A percentile compares a stretch with the other conserved stretches of the same genome.
These are phyloP conservation scores for Penicillium desertorum DNA, from an alignment of 495 filamentous ascomycete species.

Conservation along the genomic window DNA sequence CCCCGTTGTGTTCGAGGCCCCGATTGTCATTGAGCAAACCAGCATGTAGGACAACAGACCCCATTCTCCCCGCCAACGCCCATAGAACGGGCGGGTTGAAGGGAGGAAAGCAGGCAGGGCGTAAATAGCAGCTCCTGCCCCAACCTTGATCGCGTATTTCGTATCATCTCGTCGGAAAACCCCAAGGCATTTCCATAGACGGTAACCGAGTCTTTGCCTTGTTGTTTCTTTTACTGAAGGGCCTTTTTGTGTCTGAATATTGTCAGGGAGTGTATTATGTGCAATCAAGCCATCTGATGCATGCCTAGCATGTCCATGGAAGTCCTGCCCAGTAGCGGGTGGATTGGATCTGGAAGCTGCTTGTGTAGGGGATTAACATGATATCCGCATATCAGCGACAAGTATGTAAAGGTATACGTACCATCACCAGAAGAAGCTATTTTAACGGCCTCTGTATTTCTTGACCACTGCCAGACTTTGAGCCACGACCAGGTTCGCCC, in stretches of 20 bases:
- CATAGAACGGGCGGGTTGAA: slow-evolving; percentile 73
- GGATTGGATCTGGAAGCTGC: slow-evolving; percentile 1
- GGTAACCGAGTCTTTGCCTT: slow-evolving; percentile 47
- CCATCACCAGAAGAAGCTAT: slow-evolving; percentile 18
- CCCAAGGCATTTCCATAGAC: slow-evolving; percentile 57
- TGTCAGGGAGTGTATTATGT: slow-evolving; percentile 12
- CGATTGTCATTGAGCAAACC: slow-evolving; percentile 96
- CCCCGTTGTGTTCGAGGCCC: slow-evolving; percentile 89
- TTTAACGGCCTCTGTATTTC: slow-evolving; percentile 21
- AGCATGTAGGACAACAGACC: slow-evolving; percentile 96
- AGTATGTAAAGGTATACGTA: slow-evolving; percentile 9
- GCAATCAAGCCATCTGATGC: slow-evolving; percentile 11
- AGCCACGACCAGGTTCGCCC: slow-evolving; percentile 83
- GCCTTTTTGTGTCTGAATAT: slow-evolving; percentile 3
- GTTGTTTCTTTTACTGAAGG: slow-evolving; percentile 15
- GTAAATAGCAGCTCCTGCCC: slow-evolving; percentile 81
- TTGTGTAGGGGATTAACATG: slow-evolving; percentile 4
- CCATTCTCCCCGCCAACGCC: slow-evolving; percentile 95
- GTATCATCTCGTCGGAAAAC: slow-evolving; percentile 66
- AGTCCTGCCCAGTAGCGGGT: neutral
- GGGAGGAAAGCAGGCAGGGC: slow-evolving; percentile 83
- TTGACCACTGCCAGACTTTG: slow-evolving; percentile 63
- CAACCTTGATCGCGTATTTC: slow-evolving; percentile 88
- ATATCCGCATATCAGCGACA: neutral
- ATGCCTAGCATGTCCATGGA: slow-evolving; percentile 5